Base-by-base conservation (phyloP, 805 yeast species). In the Pichia kluyveri region DNA sequence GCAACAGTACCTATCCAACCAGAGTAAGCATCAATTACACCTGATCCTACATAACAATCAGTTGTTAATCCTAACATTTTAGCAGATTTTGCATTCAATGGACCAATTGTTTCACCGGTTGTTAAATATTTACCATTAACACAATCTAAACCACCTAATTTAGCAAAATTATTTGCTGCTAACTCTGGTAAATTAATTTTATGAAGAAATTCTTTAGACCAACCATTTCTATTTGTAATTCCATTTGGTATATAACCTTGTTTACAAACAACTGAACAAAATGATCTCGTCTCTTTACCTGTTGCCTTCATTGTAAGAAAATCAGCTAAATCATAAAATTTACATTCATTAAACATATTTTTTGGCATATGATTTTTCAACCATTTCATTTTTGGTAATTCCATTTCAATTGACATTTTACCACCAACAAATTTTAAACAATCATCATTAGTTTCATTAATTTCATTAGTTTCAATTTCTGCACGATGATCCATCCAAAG, bases 401-500 rank as follows among this genome's bases (percentile, higher is more conserved):
- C 98, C 98, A 93, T 93, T 67, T 91, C 99, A 60, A 93, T 85
- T 44, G 97, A 89, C 97, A 93, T 91, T 58, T 82, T 83, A 18
- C 98, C 98, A 50, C 99, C 99, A 18, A 93, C 98, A 63, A 87
- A 93, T 63, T 86, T 84, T 60, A 93, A 73, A 49, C 86, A 79
- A 60, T 77, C 79, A 60, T 88, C 95, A 36, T 76, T 75, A 0
- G 96, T 84, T 40, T 82, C 78, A 66, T 91, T 91, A 63, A 93
- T 89, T 48, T 71, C 77, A 48, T 79, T 70, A 14, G 96, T 89
- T 62, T 91, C 96, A 8, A 72, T 70, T 15, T 75, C 82, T 0
- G 98, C 97, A 54, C 99, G 77, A 66, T 93, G 99, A 69, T 93
- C 99, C 98, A 93, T 91, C 99, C 99, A 93, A 53, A 93, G 68